These are phyloP conservation scores for Pterocarpus macrocarpus DNA, from an alignment of 306 rosid genomes.

Conservation along the genomic window DNA sequence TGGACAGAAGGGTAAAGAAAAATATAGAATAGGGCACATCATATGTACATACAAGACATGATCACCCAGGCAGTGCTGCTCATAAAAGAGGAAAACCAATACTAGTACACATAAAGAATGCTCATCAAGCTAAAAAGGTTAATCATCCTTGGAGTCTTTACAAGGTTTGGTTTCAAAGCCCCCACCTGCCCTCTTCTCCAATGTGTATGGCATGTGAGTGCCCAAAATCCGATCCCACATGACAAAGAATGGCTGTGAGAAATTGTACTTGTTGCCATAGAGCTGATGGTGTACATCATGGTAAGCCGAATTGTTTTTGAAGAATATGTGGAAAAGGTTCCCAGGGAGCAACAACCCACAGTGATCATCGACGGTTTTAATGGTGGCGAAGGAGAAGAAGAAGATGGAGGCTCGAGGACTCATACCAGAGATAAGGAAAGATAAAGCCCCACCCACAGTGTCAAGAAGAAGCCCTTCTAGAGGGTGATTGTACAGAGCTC, in stretches of 20 bases:
- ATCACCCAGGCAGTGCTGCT: slow-evolving; percentile 57
- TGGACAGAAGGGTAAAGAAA: slow-evolving; percentile 50
- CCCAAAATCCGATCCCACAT: slow-evolving; percentile 92
- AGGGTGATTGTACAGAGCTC: slow-evolving; percentile 97
- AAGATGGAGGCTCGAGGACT: slow-evolving; percentile 87
- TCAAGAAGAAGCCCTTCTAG: slow-evolving; percentile 95
- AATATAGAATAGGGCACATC: slow-evolving; percentile 58
- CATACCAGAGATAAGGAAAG: slow-evolving; percentile 93
- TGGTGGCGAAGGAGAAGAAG: slow-evolving; percentile 96
- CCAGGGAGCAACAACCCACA: slow-evolving; percentile 95
- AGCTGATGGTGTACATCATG: slow-evolving; percentile 97
- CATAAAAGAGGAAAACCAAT: slow-evolving; percentile 50
- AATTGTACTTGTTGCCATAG: slow-evolving; percentile 92
- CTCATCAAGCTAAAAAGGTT: slow-evolving; percentile 53
- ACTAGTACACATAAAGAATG: slow-evolving; percentile 66
- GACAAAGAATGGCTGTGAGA: slow-evolving; percentile 93
- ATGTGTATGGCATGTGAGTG: slow-evolving; percentile 87
- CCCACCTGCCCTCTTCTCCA: slow-evolving; percentile 80
- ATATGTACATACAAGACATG: slow-evolving; percentile 70
- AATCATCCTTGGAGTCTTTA: slow-evolving; percentile 71
- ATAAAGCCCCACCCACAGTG: slow-evolving; percentile 91
- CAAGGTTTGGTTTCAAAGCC: slow-evolving; percentile 82
- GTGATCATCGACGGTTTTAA: slow-evolving; percentile 96
- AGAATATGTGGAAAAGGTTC: slow-evolving; percentile 80
- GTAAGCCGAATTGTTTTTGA: slow-evolving; percentile 87